Base-by-base conservation (phyloP, 2,329 filamentous ascomycete species). In the Didymella glomerata region DNA sequence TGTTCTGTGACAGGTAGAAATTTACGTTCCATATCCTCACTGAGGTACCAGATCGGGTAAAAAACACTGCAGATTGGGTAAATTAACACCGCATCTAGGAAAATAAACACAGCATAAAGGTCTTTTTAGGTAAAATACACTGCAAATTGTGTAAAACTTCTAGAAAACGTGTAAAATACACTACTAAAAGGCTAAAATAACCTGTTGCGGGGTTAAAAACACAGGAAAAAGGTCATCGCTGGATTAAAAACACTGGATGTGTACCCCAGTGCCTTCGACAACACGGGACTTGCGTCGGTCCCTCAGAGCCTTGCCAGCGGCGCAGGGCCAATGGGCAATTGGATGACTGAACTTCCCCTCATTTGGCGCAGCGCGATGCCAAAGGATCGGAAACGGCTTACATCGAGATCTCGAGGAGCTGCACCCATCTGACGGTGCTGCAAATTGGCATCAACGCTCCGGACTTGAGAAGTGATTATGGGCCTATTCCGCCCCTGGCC, bases 301-400 rank as follows among this genome's bases (percentile, higher is more conserved):
- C 9, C 13, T 47, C 4, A 7, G 4, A 2, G 34, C 27, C 9
- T 22, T 47, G 8, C 44, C 44, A 14, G 27, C 16, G 8, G 9
- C 9, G 18, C 44, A 47, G 11, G 44, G 27, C 2, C 44, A 47
- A 11, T n/a, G 7, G 16, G 44, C 44, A 11, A 22, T 47, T 32
- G n/a, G 44, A 47, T 20, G 18, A 22, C n/a, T 47, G n/a, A 47
- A 32, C 6, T 47, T 47, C 27, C 44, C 44, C 6, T 47, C 44
- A 20, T 47, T 47, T 18, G 44, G 27, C 4, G 44, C 44, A 18
- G n/a, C 27, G 7, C 18, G 18, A n/a, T n/a, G 10, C 16, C 14
- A 36, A 36, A 2, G 32, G 16, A 16, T 36, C 14, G 4, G 14
- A 36, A n/a, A 36, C 32, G 16, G 32, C 14, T 8, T 36, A 36